Evolutionary conservation across 2,329 filamentous ascomycete genomes (phyloP).

Genomic region (Fusarium floridanum): DNA sequence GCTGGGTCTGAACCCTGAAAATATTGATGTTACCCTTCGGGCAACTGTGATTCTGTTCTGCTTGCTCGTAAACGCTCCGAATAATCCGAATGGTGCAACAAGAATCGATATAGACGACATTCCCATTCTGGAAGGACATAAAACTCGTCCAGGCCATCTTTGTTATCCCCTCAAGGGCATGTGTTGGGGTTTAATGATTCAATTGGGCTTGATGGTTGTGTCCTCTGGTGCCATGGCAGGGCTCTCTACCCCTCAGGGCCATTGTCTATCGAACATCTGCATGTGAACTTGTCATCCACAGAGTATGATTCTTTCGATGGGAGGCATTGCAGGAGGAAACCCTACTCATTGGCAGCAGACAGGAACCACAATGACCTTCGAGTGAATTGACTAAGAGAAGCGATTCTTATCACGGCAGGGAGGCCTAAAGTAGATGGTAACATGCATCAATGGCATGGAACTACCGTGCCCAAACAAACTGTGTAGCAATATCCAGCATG

Average conservation of each 20-base stretch:
- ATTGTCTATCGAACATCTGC: not conserved
- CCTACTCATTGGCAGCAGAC: not conserved
- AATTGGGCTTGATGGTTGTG: not conserved
- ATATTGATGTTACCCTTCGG: not conserved
- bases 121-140: not conserved
- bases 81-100: not conserved
- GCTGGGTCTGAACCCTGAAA: not conserved
- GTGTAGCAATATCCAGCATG: conserved; percentile 42
- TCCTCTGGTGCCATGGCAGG: not conserved
- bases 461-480: conserved; percentile 29
- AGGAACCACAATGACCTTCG: not conserved
- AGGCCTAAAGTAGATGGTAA: not conserved
- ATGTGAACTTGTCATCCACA: not conserved
- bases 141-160: not conserved
- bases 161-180: not conserved
- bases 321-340: not conserved
- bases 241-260: not conserved
- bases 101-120: not conserved
- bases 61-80: not conserved
- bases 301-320: not conserved
- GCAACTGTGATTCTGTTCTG: not conserved
- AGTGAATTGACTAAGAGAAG: not conserved
- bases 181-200: too few relatives aligned
- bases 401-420: not conserved
- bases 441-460: not conserved